These are phyloP conservation scores for Malus sieversii DNA, from an alignment of 306 rosid species.

Conservation along the genomic window DNA sequence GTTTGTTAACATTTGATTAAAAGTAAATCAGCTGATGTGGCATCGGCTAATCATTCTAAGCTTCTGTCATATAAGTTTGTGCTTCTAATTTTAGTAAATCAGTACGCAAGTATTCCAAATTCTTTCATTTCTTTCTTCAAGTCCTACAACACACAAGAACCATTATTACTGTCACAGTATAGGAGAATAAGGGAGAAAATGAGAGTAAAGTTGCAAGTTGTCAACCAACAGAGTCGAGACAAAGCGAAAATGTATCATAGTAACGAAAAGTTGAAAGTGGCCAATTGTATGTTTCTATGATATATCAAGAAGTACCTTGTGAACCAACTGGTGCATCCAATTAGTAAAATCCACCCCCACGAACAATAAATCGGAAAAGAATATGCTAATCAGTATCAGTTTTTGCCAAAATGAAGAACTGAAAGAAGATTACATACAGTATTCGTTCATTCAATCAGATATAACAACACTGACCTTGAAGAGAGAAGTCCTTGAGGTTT, in stretches of 20 bases:
- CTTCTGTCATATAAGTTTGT: too few species aligned
- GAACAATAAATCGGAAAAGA: constrained; percentile 10
- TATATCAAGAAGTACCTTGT: constrained; percentile 32
- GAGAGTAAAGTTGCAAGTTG: not conserved
- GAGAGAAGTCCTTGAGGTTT: constrained; percentile 64
- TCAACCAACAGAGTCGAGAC: not conserved
- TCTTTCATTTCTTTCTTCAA: not conserved
- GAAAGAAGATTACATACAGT: not conserved
- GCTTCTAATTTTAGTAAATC: too few species aligned
- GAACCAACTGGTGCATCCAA: constrained; percentile 41
- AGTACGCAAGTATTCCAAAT: too few species aligned
- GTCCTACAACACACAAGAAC: not conserved
- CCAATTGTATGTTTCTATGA: not conserved
- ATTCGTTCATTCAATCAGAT: not conserved
- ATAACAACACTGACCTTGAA: constrained; percentile 51
- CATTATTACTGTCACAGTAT: not conserved
- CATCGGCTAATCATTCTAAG: too few species aligned
- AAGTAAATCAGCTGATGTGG: too few species aligned
- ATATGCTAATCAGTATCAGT: constrained; percentile 15
- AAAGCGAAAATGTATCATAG: not conserved
- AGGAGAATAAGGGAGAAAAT: not conserved
- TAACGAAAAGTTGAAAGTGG: not conserved
- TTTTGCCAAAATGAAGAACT: not conserved
- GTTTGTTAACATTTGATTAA: too few species aligned
- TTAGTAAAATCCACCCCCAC: constrained; percentile 19